Conservation (phyloP, 78 protist genomes). For the Dictyostelium firmibasis region DNA sequence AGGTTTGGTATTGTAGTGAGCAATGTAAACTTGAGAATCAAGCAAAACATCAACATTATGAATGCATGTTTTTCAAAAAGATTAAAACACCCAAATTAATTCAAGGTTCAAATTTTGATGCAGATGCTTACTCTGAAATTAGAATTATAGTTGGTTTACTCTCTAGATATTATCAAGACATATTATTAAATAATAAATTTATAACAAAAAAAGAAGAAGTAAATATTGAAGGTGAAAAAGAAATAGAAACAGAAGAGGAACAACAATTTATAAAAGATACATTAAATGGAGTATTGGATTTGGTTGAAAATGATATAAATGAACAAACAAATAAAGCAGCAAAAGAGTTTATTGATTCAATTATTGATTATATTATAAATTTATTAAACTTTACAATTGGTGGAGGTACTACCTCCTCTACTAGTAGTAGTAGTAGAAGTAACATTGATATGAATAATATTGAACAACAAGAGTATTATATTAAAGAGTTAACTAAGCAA, state of each 20-base stretch:
- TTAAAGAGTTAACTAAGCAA: neutral
- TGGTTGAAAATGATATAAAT: slow-evolving; percentile 40
- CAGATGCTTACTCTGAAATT: slow-evolving; percentile 24
- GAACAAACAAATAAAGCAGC: slow-evolving; percentile 27
- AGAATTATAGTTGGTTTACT: slow-evolving; percentile 42
- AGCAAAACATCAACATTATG: slow-evolving; percentile 16
- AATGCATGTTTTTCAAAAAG: slow-evolving; percentile 10
- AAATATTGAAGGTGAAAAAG: neutral
- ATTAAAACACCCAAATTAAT: neutral
- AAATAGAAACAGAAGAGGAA: neutral
- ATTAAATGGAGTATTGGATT: slow-evolving; percentile 30
- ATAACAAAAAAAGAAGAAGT: neutral
- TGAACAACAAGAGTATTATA: neutral
- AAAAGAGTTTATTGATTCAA: neutral
- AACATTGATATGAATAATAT: neutral
- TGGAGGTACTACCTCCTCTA: neutral
- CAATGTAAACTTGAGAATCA: neutral
- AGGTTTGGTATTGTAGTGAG: slow-evolving; percentile 44
- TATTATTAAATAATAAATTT: neutral
- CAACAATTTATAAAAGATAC: neutral
- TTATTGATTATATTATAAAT: neutral
- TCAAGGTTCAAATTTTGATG: neutral
- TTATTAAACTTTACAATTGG: neutral
- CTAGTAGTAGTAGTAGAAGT: neutral
- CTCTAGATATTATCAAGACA: slow-evolving; percentile 1